These are phyloP conservation scores for Mycena amicta DNA, from an alignment of 768 basidiomycete genomes.

Conservation along the genomic window DNA sequence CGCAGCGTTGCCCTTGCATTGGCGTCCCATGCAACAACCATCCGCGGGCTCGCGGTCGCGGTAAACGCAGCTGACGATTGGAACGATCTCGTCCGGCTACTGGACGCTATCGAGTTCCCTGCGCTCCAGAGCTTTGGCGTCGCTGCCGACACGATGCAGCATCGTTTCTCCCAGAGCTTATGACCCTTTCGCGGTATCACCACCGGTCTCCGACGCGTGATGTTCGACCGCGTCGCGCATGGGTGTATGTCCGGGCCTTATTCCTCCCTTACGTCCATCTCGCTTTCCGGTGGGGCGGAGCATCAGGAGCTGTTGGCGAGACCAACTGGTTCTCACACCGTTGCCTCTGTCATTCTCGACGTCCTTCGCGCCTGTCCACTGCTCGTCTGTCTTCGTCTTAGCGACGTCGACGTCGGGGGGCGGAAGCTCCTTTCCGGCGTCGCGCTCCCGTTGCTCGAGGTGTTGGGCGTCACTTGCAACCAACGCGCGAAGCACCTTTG, in stretches of 20 bases:
- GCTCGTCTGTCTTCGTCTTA: background rate
- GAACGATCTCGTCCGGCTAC: background rate
- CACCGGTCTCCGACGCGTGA: background rate
- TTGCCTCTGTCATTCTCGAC: background rate
- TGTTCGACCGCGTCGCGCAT: background rate
- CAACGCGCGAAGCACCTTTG: background rate
- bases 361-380: background rate
- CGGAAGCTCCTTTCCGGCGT: background rate
- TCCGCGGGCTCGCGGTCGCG: background rate
- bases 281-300: background rate
- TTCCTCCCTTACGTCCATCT: background rate
- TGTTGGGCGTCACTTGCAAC: background rate
- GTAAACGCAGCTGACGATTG: background rate
- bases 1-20: background rate
- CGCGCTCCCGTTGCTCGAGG: background rate
- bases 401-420: background rate
- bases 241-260: background rate
- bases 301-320: background rate
- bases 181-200: background rate
- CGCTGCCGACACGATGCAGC: background rate
- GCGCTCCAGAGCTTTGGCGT: background rate
- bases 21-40: background rate
- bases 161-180: background rate
- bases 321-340: background rate
- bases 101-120: background rate